These are phyloP conservation scores for Babjeviella inositovora DNA, from an alignment of 805 yeast species.

Conservation along the genomic window DNA sequence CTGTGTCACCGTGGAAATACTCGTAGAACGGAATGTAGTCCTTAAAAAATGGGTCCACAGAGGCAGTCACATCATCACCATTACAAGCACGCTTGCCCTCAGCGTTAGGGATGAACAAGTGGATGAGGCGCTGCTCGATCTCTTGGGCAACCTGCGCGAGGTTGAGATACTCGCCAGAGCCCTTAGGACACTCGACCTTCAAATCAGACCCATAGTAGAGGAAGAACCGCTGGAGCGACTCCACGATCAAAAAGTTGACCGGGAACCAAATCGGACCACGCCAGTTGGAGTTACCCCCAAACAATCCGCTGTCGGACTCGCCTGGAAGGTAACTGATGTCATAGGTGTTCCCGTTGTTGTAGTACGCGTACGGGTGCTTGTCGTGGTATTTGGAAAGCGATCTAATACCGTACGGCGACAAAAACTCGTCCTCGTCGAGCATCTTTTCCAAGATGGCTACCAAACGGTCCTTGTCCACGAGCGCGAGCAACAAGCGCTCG, in stretches of 20 bases:
- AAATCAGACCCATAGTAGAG: constrained; percentile 77
- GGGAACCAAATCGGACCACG: constrained; percentile 98
- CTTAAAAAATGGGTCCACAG: constrained; percentile 52
- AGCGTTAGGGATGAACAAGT: constrained; percentile 55
- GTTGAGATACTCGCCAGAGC: constrained; percentile 61
- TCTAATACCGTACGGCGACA: constrained; percentile 75
- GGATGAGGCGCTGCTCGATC: constrained; percentile 72
- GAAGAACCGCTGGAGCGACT: constrained; percentile 74
- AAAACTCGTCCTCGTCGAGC: constrained; percentile 78
- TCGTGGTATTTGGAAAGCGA: constrained; percentile 80
- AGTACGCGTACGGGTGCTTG: constrained; percentile 71
- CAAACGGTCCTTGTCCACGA: constrained; percentile 70
- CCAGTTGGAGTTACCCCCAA: constrained; percentile 96
- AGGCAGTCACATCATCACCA: constrained; percentile 39
- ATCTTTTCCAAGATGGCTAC: constrained; percentile 59
- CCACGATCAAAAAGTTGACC: constrained; percentile 71
- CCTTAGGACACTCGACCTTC: constrained; percentile 78
- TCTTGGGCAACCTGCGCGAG: constrained; percentile 86
- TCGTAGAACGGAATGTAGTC: constrained; percentile 73
- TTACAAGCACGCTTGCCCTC: constrained; percentile 60
- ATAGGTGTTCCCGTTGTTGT: constrained; percentile 62
- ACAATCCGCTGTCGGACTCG: constrained; percentile 83
- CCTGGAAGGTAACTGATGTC: constrained; percentile 69
- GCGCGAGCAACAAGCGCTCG: constrained; percentile 61
- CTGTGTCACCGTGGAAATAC: constrained; percentile 88